Conservation (phyloP, 2,329 filamentous ascomycete species). For the Zopfia rhizophila region DNA sequence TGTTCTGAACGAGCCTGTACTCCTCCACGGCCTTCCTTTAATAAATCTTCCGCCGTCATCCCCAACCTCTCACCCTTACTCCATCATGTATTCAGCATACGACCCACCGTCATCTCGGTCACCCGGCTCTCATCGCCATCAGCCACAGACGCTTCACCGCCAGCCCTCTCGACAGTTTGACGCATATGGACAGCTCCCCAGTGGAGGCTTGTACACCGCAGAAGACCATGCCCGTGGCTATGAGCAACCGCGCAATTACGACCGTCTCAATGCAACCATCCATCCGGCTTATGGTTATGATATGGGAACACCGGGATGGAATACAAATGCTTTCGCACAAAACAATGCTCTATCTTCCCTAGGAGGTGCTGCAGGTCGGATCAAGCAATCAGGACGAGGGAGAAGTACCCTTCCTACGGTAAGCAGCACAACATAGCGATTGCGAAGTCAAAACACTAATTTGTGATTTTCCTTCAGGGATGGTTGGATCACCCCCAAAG, state of each 20-base stretch:
- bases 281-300: conserved; percentile 74
- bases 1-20: conserved; percentile 34
- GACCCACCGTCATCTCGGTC: conserved; percentile 68
- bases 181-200: conserved; percentile 72
- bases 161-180: conserved; percentile 84
- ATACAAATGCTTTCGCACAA: conserved; percentile 76
- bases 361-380: conserved; percentile 60
- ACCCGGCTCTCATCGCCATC: conserved; percentile 76
- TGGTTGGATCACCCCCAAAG: conserved; percentile 69
- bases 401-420: conserved; percentile 77
- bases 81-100: conserved; percentile 51
- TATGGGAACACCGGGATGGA: conserved; percentile 79
- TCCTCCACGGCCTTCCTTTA: conserved; percentile 33
- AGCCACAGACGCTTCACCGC: conserved; percentile 72
- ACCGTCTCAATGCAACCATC: conserved; percentile 68
- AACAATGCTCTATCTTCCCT: conserved; percentile 72
- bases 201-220: conserved; percentile 71
- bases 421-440: conserved; percentile 54
- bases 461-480: conserved; percentile 55
- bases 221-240: conserved; percentile 69
- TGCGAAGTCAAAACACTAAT: conserved; percentile 19
- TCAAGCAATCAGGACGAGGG: conserved; percentile 66
- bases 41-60: conserved; percentile 11
- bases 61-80: conserved; percentile 26
- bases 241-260: conserved; percentile 66